Evolutionary conservation across 768 basidiomycete species (phyloP).

Genomic region (Macrolepiota fuliginosa): DNA sequence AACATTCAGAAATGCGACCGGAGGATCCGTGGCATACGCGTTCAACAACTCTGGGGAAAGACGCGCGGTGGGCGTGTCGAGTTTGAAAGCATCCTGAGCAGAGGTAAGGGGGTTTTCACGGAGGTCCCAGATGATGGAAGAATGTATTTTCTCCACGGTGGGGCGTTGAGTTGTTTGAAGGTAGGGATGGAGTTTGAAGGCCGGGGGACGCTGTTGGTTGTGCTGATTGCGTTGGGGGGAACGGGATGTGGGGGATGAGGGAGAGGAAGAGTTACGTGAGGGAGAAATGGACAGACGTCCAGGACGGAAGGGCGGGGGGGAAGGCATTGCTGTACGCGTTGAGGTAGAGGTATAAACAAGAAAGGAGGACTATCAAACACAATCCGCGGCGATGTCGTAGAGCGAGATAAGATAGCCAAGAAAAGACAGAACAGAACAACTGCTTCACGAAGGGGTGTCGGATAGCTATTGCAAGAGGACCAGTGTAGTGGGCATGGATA

Average conservation of each 20-base stretch:
- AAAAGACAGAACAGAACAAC: too few species aligned
- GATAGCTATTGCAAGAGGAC: too few species aligned
- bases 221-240: not conserved
- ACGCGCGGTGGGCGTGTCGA: constrained; percentile 14
- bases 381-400: not conserved
- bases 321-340: not conserved
- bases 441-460: too few species aligned
- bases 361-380: not conserved
- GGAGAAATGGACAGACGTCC: not conserved
- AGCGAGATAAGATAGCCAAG: too few species aligned
- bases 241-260: not conserved
- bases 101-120: constrained; percentile 35
- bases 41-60: constrained; percentile 18
- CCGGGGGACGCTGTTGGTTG: constrained; percentile 20
- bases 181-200: constrained; percentile 31
- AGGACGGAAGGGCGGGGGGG: not conserved
- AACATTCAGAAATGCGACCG: constrained; percentile 34
- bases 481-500: too few species aligned
- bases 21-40: constrained; percentile 43
- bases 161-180: constrained; percentile 20
- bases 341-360: not conserved
- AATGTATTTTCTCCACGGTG: constrained; percentile 22
- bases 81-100: constrained; percentile 23
- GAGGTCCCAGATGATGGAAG: constrained; percentile 48
- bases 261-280: not conserved